phyloP scores from a whole-genome alignment of 202 grass and related monocot species.

The Panicum virgatum region DNA sequence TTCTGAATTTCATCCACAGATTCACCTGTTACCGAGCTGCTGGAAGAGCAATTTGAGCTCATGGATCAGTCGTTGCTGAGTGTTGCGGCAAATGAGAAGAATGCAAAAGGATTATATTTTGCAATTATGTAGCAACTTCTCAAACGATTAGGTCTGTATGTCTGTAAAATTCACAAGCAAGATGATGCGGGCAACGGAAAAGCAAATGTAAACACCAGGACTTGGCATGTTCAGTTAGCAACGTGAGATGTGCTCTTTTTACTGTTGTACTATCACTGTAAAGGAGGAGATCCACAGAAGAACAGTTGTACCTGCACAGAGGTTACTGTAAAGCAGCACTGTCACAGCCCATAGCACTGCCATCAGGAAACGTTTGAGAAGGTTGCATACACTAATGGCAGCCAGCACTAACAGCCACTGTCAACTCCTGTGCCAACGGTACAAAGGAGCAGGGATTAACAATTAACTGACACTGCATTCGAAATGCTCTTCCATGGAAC shows the following conservation, averaged over 20 bases:
- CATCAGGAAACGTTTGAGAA: slow-evolving; percentile 40
- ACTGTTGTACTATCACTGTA: slow-evolving; percentile 25
- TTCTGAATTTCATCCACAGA: slow-evolving; percentile 16
- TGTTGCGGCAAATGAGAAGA: background rate
- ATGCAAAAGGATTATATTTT: background rate
- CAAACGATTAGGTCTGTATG: background rate
- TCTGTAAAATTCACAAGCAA: background rate
- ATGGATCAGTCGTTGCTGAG: background rate
- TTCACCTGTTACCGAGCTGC: background rate
- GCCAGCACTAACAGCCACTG: slow-evolving; percentile 43
- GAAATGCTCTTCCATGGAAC: slow-evolving; percentile 40
- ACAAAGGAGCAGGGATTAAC: slow-evolving; percentile 41
- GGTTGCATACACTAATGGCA: slow-evolving; percentile 28
- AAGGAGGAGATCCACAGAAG: slow-evolving; percentile 31
- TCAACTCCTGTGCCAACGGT: slow-evolving; percentile 41
- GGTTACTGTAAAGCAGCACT: slow-evolving; percentile 35
- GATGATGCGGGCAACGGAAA: slow-evolving; percentile 8
- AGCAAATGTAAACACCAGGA: background rate
- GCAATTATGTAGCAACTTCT: background rate
- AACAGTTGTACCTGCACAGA: slow-evolving; percentile 22
- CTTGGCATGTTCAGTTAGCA: background rate
- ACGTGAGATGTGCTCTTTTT: background rate
- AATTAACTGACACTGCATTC: slow-evolving; percentile 45
- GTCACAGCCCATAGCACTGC: background rate
- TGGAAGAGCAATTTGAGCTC: slow-evolving; percentile 24